Base-by-base conservation (phyloP, 768 basidiomycete species). In the Calocera viscosa region DNA sequence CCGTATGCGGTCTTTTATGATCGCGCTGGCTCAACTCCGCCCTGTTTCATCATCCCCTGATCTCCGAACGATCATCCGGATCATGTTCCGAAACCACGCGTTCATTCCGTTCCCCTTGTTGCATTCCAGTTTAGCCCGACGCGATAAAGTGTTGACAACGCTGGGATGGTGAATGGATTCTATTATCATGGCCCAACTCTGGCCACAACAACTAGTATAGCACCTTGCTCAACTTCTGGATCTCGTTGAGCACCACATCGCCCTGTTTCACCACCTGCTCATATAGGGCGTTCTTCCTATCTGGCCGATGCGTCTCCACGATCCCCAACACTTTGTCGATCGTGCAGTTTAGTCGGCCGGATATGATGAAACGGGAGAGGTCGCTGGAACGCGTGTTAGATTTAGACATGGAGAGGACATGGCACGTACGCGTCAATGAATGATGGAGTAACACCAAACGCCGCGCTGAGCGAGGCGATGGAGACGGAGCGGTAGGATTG, bases 281-380 rank as follows among this genome's bases (percentile, higher is more conserved):
- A 74, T 95, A 96, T 72, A 94, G 89, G 47, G 88, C 86, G 64
- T 86, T 90, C 82, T 96, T 88, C 47, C 82, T 76, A 49, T 84
- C 81, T 2, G 84, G 82, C 67, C 91, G 81, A 63, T 90, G 94
- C 28, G 95, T 97, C 78, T 94, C 90, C 17, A 97, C 93, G 39
- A 97, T 83, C 0, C 93, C 91, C 67, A 88, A 82, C n/a, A 98
- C 95, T 72, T 91, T 91, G 80, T 98, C 94, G 68, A 98, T 97
- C 0, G 86, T 86, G 71, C 88, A 90, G 72, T 91, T 86, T 64
- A 99, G 77, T 12, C 95, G 82, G 26, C 90, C 89, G 16, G 84
- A 83, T 17, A 94, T 88, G 71, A 99, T 97, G 79, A 97, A 95
- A 7, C 87, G 84, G 33, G 91, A 91, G 38, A 98, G 81, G 73